Evolutionary conservation across 805 yeast genomes (phyloP), one percentile per base, ranked within the genome.

Genomic region (Gaillardinia entomophila): DNA sequence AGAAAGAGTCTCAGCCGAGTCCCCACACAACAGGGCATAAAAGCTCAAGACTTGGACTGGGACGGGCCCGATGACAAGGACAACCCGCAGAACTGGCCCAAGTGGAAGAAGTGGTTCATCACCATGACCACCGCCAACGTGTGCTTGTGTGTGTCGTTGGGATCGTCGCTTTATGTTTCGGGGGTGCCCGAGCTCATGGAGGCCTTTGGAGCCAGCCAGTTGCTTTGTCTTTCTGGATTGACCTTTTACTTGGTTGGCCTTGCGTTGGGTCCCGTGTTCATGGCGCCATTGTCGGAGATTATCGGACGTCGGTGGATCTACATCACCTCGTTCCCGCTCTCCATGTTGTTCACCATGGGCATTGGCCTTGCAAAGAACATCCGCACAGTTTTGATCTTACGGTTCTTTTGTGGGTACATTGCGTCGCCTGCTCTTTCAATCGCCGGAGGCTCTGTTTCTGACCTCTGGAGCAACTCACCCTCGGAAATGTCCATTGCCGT

Each of bases 361-460:
- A 80, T 80, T 33, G 88, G 82, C 4, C 60, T 79, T 36, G 68
- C 85, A 1, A 57, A 66, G 24, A 76, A 81, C 43, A 78, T 83
- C 42, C 65, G 75, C 36, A 64, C 73, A 8, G 66, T 83, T 18
- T 59, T 86, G 30, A 79, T 87, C 4, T 63, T 84, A 28, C 62
- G 96, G 45, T 82, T 83, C 49, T 74, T 87, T 46, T 66, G 82
- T 14, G 95, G 95, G 1, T 67, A 80, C 18, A 70, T 80, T 30
- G 86, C 92, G 1, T 78, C 89, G 2, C 94, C 92, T 3, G 87
- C 89, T 2, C 67, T 87, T 60, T 80, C 95, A 7, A 76, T 84
- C 42, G 90, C 87, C 10, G 87, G 89, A 33, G 96, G 95, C 41
- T 79, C 92, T 4, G 75, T 87, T 40, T 63, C 79, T 34, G 96